phyloP scores from a whole-genome alignment of 768 basidiomycete species.

The Lactifluus echinatus region DNA sequence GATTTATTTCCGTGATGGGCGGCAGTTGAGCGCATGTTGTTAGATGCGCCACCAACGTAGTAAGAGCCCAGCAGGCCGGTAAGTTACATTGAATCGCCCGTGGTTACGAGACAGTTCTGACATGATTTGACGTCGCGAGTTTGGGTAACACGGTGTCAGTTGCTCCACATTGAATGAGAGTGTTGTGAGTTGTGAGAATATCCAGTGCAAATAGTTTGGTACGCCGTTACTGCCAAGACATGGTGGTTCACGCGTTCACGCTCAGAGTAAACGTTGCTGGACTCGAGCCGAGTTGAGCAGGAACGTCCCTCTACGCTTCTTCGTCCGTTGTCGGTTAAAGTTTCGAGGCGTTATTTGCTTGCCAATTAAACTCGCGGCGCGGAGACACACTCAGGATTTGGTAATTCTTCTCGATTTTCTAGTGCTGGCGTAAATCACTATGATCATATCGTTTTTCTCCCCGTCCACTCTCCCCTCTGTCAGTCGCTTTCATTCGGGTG shows the following conservation, averaged over 20 bases:
- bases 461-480: neutral
- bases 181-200: neutral
- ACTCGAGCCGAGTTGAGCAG: neutral
- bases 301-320: neutral
- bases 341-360: neutral
- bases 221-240: no score
- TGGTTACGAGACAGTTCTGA: no score
- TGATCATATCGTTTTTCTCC: slow-evolving; percentile 14
- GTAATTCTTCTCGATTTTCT: no score
- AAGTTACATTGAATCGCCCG: neutral
- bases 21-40: neutral
- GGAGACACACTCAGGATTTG: neutral
- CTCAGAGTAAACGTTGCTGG: neutral
- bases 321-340: no score
- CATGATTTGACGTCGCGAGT: neutral
- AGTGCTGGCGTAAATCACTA: no score
- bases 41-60: neutral
- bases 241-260: no score
- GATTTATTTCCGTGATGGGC: neutral
- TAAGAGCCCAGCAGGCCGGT: no score
- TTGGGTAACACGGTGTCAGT: neutral
- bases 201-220: no score
- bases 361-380: neutral
- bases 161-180: neutral
- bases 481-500: slow-evolving; percentile 27